phyloP scores from a whole-genome alignment of 306 rosid species.

The Bauhinia variegata region DNA sequence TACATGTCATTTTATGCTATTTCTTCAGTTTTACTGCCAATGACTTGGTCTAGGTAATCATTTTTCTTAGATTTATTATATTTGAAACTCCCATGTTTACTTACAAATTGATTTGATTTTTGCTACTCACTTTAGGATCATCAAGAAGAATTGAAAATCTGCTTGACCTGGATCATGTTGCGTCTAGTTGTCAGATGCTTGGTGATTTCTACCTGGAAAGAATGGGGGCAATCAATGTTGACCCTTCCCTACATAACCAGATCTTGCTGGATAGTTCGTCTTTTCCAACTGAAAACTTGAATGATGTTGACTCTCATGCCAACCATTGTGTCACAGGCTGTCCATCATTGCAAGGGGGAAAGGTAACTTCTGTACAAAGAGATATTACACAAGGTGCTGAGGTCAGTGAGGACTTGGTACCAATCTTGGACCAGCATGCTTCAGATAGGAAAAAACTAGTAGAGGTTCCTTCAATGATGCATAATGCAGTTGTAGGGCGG shows the following conservation, averaged over 20 bases:
- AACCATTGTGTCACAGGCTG: conserved; percentile 25
- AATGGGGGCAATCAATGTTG: conserved; percentile 45
- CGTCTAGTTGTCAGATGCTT: conserved; percentile 50
- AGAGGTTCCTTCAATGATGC: conserved; percentile 44
- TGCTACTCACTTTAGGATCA: conserved; percentile 57
- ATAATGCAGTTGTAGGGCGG: conserved; percentile 37
- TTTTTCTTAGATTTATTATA: neutral
- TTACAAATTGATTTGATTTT: conserved; percentile 19
- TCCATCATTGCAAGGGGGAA: conserved; percentile 38
- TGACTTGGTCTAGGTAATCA: neutral
- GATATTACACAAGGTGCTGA: conserved; percentile 34
- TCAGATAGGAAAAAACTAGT: conserved; percentile 23
- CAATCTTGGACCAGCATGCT: conserved; percentile 36
- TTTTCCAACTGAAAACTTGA: conserved; percentile 43
- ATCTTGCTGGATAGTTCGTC: conserved; percentile 40
- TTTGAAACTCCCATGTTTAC: conserved; percentile 18
- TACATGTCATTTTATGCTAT: conserved; percentile 3
- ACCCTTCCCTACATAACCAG: conserved; percentile 43
- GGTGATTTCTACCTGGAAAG: conserved; percentile 61
- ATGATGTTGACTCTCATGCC: conserved; percentile 41
- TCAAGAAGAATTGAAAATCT: conserved; percentile 86
- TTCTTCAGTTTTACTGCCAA: conserved; percentile 1
- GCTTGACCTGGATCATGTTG: conserved; percentile 72
- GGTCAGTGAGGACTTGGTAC: conserved; percentile 34
- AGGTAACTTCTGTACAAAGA: conserved; percentile 28